A percentile compares a stretch with the other conserved stretches of the same genome.
These are phyloP conservation scores for Leccinum pseudoinsigne DNA, from an alignment of 1,284 basidiomycete species.

Conservation along the genomic window DNA sequence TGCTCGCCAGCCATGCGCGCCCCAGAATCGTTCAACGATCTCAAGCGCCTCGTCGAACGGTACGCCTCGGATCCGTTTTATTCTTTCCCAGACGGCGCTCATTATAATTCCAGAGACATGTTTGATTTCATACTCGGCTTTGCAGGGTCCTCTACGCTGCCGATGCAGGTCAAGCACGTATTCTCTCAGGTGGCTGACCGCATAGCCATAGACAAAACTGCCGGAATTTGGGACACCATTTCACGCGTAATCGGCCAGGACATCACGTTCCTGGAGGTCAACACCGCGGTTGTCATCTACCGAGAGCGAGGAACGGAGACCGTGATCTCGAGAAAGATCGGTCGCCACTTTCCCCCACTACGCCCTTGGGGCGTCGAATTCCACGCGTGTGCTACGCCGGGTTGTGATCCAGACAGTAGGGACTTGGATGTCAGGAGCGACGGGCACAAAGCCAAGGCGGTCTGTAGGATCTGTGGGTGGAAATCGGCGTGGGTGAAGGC, in stretches of 20 bases:
- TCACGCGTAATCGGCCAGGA: neutral
- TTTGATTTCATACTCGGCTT: neutral
- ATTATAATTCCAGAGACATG: neutral
- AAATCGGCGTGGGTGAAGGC: neutral
- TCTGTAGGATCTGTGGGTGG: neutral
- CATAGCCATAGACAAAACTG: neutral
- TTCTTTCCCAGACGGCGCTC: neutral
- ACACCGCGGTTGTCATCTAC: neutral
- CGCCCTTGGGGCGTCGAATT: neutral
- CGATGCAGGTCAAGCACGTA: neutral
- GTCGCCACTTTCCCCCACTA: neutral
- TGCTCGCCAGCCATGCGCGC: neutral
- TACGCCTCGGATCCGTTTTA: neutral
- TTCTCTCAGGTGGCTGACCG: neutral
- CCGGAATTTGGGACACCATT: neutral
- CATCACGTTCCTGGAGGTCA: neutral
- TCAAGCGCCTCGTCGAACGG: neutral
- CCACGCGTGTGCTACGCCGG: neutral
- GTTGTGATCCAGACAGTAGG: neutral
- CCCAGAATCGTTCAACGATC: neutral
- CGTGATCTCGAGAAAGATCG: neutral
- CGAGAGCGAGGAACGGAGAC: neutral
- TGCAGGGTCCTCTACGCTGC: neutral
- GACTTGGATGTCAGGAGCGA: neutral
- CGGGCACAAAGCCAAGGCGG: neutral